Percentiles rank a stretch among this genome's conserved stretches.
These are phyloP conservation scores for Corylus avellana DNA, from an alignment of 306 rosid genomes.

Conservation along the genomic window DNA sequence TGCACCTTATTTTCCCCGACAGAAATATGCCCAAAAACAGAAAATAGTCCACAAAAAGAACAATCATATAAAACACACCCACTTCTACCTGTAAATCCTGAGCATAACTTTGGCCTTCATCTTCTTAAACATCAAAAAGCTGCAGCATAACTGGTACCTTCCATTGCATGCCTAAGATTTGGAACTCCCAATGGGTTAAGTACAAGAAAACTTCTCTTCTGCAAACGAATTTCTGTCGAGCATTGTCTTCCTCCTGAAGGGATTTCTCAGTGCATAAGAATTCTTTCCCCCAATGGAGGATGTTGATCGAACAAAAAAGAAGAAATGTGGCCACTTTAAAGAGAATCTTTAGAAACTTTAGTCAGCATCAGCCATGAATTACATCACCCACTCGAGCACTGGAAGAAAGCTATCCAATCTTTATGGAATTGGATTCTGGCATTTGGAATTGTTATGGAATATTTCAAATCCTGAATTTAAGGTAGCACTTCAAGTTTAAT, in stretches of 20 bases:
- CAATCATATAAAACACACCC: neutral
- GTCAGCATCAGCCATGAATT: neutral
- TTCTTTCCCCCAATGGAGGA: neutral
- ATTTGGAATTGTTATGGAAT: neutral
- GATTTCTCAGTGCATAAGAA: neutral
- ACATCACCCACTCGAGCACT: neutral
- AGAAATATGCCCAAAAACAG: no score
- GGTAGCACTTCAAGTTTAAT: no score
- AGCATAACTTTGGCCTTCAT: neutral
- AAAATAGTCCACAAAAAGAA: no score
- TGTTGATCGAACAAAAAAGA: neutral
- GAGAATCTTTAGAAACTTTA: neutral
- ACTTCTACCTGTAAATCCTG: neutral
- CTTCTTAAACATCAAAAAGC: neutral
- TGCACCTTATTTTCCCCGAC: no score
- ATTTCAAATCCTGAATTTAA: no score
- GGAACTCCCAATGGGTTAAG: neutral
- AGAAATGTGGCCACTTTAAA: neutral
- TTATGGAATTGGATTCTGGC: neutral
- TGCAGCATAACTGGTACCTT: neutral
- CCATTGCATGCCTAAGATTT: neutral
- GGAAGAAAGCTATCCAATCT: no score
- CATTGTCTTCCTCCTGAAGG: neutral
- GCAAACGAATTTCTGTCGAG: neutral
- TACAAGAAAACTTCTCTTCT: neutral